Evolutionary conservation across 2,329 filamentous ascomycete genomes (phyloP).

Genomic region (Claviceps purpurea): DNA sequence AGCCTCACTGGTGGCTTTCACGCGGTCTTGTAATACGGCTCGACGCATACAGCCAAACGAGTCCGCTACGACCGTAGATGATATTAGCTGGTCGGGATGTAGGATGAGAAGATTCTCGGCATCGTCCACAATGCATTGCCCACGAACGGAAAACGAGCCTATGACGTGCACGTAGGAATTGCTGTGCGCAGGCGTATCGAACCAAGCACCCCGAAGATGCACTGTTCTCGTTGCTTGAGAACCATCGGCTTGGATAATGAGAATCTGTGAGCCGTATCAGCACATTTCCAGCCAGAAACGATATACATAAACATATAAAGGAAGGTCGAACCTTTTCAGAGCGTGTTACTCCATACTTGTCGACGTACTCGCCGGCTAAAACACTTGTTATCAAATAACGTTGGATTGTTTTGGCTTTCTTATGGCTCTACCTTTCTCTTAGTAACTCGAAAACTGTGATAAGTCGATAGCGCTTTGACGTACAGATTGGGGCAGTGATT

Average conservation of each 20-base stretch:
- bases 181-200: slow-evolving; percentile 60
- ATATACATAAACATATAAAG: slow-evolving; percentile 5
- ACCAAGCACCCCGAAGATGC: slow-evolving; percentile 74
- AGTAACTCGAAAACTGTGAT: slow-evolving; percentile 32
- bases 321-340: slow-evolving; percentile 53
- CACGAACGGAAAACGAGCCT: slow-evolving; percentile 55
- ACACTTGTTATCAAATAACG: slow-evolving; percentile 72
- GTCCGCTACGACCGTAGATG: slow-evolving; percentile 90
- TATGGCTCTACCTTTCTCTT: slow-evolving; percentile 52
- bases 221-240: slow-evolving; percentile 54
- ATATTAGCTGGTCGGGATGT: slow-evolving; percentile 90
- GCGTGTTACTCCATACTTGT: slow-evolving; percentile 43
- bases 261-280: slow-evolving; percentile 38
- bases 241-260: slow-evolving; percentile 70
- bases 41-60: slow-evolving; percentile 85
- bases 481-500: slow-evolving; percentile 21
- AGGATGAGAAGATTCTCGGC: slow-evolving; percentile 73
- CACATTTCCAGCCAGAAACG: neutral
- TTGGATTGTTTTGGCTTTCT: slow-evolving; percentile 64
- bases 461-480: slow-evolving; percentile 15
- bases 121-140: slow-evolving; percentile 74
- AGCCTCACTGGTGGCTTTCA: slow-evolving; percentile 77
- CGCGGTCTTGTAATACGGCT: slow-evolving; percentile 84
- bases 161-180: slow-evolving; percentile 79
- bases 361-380: slow-evolving; percentile 53